Conservation (phyloP, 2,329 filamentous ascomycete genomes). For the Sarocladium brachiariae region DNA sequence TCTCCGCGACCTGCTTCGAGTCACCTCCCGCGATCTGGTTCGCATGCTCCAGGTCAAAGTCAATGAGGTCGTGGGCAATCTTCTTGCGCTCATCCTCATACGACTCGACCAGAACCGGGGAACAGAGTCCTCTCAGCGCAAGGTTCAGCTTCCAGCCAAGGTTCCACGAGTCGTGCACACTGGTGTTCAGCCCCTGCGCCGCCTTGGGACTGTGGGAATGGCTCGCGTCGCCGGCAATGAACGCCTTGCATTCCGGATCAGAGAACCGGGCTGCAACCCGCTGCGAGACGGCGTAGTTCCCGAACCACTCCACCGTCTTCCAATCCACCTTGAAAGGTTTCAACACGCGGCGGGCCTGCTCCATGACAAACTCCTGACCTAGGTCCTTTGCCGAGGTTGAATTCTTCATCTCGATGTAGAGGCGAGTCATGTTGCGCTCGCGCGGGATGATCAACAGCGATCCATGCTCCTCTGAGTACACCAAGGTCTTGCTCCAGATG, state of each 20-base stretch:
- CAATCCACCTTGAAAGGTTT: conserved; percentile 50
- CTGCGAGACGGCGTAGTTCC: conserved; percentile 64
- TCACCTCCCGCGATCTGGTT: conserved; percentile 56
- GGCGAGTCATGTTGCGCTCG: conserved; percentile 64
- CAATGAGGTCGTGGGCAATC: conserved; percentile 51
- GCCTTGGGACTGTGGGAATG: conserved; percentile 69
- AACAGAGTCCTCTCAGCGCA: conserved; percentile 48
- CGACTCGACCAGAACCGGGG: conserved; percentile 43
- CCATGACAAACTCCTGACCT: conserved; percentile 64
- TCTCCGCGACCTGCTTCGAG: conserved; percentile 54
- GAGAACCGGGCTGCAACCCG: conserved; percentile 64
- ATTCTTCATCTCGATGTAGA: conserved; percentile 52
- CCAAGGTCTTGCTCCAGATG: conserved; percentile 66
- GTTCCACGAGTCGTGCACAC: conserved; percentile 57
- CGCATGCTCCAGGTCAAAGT: conserved; percentile 52
- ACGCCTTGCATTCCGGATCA: conserved; percentile 54
- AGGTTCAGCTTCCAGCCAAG: conserved; percentile 46
- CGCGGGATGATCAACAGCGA: conserved; percentile 69
- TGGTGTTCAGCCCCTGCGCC: conserved; percentile 61
- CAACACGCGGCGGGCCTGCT: conserved; percentile 55
- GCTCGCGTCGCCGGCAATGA: conserved; percentile 63
- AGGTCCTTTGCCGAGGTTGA: conserved; percentile 31
- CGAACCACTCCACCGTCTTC: conserved; percentile 63
- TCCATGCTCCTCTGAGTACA: conserved; percentile 60
- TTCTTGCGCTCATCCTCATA: conserved; percentile 59